These are phyloP conservation scores for Starmerella kuoi DNA, from an alignment of 805 yeast species.

Conservation along the genomic window DNA sequence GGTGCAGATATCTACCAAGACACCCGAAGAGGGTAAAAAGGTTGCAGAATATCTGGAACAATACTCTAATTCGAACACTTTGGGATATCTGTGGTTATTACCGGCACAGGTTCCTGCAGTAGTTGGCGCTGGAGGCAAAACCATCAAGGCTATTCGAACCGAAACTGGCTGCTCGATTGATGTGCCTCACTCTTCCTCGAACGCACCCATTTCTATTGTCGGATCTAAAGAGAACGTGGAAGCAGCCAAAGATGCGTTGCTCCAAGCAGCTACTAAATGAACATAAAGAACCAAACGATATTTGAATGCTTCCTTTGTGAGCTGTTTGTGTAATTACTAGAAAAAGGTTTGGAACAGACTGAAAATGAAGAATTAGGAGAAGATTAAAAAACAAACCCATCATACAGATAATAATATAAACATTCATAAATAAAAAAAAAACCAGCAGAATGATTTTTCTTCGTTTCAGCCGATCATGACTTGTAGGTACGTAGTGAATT, in stretches of 20 bases:
- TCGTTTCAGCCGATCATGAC: too few species aligned
- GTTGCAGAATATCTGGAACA: constrained; percentile 42
- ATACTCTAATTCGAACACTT: constrained; percentile 36
- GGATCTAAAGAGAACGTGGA: constrained; percentile 14
- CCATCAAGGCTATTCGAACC: constrained; percentile 48
- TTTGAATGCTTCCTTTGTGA: too few species aligned
- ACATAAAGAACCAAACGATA: neutral
- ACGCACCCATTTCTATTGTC: constrained; percentile 7
- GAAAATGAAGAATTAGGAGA: too few species aligned
- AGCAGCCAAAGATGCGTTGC: constrained; percentile 11
- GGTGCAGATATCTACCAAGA: constrained; percentile 37
- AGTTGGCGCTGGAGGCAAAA: constrained; percentile 67
- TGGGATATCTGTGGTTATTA: constrained; percentile 54
- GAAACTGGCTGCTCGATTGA: constrained; percentile 30
- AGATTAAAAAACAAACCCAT: too few species aligned
- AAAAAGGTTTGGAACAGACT: too few species aligned
- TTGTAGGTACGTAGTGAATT: too few species aligned
- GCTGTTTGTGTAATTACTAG: too few species aligned
- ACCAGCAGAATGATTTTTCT: too few species aligned
- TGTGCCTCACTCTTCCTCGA: constrained; percentile 9
- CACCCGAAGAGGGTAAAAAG: constrained; percentile 38
- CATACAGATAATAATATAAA: too few species aligned
- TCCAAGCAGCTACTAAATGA: constrained; percentile 1
- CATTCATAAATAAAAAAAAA: too few species aligned
- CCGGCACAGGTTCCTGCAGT: constrained; percentile 30